Conservation (phyloP, 1,139 yeast species). For the Barnettozyma hawaiiensis region DNA sequence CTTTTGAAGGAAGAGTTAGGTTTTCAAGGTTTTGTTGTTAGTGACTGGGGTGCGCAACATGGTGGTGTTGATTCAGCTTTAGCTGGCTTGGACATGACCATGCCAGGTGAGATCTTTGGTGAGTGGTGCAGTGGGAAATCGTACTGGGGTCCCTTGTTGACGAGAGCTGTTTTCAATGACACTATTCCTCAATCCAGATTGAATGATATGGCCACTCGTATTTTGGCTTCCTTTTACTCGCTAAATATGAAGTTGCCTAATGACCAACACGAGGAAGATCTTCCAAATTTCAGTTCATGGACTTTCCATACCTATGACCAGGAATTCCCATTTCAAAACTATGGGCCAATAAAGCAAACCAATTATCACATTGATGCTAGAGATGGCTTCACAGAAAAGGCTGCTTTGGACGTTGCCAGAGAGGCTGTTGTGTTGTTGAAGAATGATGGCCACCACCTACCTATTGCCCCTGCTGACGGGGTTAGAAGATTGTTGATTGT, state of each 20-base stretch:
- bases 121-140: constrained; percentile 52
- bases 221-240: constrained; percentile 53
- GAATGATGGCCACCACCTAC: constrained; percentile 46
- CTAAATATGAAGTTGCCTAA: constrained; percentile 33
- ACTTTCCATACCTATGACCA: constrained; percentile 50
- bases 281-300: constrained; percentile 58
- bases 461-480: constrained; percentile 41
- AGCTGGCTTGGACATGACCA: constrained; percentile 61
- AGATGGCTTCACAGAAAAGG: constrained; percentile 41
- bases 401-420: constrained; percentile 49
- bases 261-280: constrained; percentile 29
- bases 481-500: constrained; percentile 41
- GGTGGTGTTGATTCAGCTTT: constrained; percentile 52
- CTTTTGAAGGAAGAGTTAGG: constrained; percentile 58
- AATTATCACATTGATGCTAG: constrained; percentile 55
- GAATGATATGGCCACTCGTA: constrained; percentile 58
- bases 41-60: constrained; percentile 65
- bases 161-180: constrained; percentile 50
- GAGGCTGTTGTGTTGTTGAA: constrained; percentile 54
- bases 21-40: constrained; percentile 60
- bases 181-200: constrained; percentile 51
- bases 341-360: constrained; percentile 47
- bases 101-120: constrained; percentile 58
- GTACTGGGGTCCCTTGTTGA: constrained; percentile 53
- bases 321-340: constrained; percentile 46